Percentiles rank a stretch among this genome's conserved stretches.
Conservation (phyloP, 2,329 filamentous ascomycete species). For the Ophiocordyceps robertsii region DNA sequence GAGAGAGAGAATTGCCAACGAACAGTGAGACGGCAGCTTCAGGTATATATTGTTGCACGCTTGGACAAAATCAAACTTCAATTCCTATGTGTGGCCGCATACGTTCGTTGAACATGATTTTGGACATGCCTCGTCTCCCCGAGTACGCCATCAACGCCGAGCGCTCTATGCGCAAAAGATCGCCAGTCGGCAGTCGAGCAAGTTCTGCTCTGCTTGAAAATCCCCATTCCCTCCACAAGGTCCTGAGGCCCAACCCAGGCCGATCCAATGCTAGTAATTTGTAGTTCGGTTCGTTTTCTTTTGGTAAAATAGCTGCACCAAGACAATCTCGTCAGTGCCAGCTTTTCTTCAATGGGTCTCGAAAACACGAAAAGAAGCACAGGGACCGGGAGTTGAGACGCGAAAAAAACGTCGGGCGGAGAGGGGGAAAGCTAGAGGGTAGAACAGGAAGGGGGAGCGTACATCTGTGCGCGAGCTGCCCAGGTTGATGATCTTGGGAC, state of each 20-base stretch:
- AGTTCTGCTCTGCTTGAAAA: background rate
- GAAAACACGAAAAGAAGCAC: no score
- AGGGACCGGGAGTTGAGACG: background rate
- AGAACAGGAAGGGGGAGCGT: constrained; percentile 16
- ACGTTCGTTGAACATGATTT: background rate
- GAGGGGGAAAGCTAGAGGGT: background rate
- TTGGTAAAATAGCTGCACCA: constrained; percentile 47
- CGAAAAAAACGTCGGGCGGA: constrained; percentile 24
- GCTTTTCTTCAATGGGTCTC: background rate
- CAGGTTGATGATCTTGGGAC: constrained; percentile 98
- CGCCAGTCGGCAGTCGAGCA: background rate
- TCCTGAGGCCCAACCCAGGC: constrained; percentile 33
- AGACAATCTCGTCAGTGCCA: constrained; percentile 1
- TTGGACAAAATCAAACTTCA: no score
- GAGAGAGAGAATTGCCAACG: background rate
- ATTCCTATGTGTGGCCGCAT: no score
- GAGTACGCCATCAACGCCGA: background rate
- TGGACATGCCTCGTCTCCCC: background rate
- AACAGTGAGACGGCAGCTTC: background rate
- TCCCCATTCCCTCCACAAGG: background rate
- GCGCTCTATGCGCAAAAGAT: background rate
- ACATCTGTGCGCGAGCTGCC: constrained; percentile 92
- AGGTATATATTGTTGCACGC: no score
- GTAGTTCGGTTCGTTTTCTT: constrained; percentile 50
- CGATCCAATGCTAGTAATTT: constrained; percentile 35